Base-by-base conservation (phyloP, 805 yeast genomes). In the Saturnispora kantuleensis region DNA sequence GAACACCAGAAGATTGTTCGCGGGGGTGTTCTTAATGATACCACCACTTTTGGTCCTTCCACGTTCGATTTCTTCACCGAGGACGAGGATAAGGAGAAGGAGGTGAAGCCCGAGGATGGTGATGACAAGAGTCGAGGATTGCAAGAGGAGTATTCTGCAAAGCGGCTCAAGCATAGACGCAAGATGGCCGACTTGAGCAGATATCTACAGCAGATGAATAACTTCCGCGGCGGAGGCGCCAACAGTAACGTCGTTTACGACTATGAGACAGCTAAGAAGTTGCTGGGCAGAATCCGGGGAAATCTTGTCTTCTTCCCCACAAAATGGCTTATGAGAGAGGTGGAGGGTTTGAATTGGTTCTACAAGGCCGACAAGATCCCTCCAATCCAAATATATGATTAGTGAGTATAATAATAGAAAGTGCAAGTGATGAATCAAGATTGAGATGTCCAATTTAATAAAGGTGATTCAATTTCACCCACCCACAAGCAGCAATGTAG, bases 321-420 rank as follows among this genome's bases (percentile, higher is more conserved):
- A 0, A 87, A 87, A 49, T 93, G 98, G 98, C 70, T 93, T 36
- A 68, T 75, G 54, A 74, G 79, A 47, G 98, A 93, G 63, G 76
- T 88, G 29, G 96, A 89, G 46, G 77, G 85, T 6, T 90, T 86
- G 10, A 93, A 94, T 58, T 90, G 97, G 97, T 89, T 88, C 60
- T 89, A 86, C 68, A 86, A 82, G 55, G 81, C 94, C 41, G 98
- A 93, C 58, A 78, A 95, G 56, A 68, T 93, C 26, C 96, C 97
- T 5, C 98, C 98, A 1, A 78, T 93, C 45, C 97, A 93, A 58
- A 90, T 93, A 43, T 93, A 84, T 60, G 90, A 88, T 56, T 87
- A 55, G 18, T 13, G 29, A 26, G 18, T 11, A 12, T 37, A 12
- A 29, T 30, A 34, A 11, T 16, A 11, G 16, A 18, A 10, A 17